Evolutionary conservation across 2,329 filamentous ascomycete species (phyloP), one percentile per base, ranked within the genome.

Genomic region (Calonectria naviculata): DNA sequence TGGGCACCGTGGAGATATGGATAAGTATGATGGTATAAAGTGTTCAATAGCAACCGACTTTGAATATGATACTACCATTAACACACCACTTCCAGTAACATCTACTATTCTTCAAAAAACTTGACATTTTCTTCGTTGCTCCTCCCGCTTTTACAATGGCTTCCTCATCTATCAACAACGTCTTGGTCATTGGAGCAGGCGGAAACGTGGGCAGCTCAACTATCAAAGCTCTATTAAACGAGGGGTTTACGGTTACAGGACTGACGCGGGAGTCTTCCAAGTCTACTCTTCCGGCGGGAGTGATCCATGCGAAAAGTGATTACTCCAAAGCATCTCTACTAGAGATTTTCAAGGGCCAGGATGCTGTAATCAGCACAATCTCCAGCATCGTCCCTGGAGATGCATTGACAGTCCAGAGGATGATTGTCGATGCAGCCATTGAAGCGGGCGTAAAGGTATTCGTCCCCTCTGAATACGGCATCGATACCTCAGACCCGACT

Each of bases 131-230:
- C 4, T n/a, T 42, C 17, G 8, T 42, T 42, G 4, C 17, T 8
- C n/a, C 41, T 34, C 31, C 31, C 10, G n/a, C n/a, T 24, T 44
- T 10, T 19, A 36, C 21, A 31, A 68, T 63, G 46, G 19, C 66
- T 17, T 36, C 34, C 3, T 28, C 46, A 52, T n/a, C 58, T 10
- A 71, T 67, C 31, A 44, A 47, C 47, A 71, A 63, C 4, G 70
- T 68, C 4, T 29, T 47, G 15, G 54, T 66, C 2, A 62, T 66
- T 41, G 70, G 65, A n/a, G 70, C 65, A 6, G 21, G 65, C 21
- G 70, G 70, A 19, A 68, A 69, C 15, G 65, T 71, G 2, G 70
- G 66, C 28, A 61, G n/a, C 1, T 65, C 61, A 15, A 58, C 65
- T 1, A 38, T 66, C 36, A 66, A 65, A 58, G 70, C 65, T 3